A percentile compares a stretch with the other conserved stretches of the same genome.
Evolutionary conservation across 139 green algal species (phyloP).

Genomic region (Coccomyxa sp.): DNA sequence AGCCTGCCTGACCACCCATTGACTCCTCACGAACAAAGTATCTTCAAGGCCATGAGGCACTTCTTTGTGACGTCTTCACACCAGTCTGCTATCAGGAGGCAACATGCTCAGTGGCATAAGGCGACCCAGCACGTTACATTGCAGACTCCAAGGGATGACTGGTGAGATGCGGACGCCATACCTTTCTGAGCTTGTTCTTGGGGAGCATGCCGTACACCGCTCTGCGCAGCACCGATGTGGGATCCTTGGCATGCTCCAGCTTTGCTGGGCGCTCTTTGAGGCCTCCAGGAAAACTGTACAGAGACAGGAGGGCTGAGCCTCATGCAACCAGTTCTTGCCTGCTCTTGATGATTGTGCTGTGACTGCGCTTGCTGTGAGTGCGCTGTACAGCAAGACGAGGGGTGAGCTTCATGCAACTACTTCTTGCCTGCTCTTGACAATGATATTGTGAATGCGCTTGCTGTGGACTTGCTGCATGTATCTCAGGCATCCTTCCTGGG

Average conservation of each 20-base stretch:
- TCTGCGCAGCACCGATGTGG: constrained; percentile 54
- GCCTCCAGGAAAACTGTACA: constrained; percentile 62
- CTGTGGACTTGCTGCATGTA: too few species aligned
- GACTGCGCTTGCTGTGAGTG: too few species aligned
- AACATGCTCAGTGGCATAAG: too few species aligned
- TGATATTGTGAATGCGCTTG: too few species aligned
- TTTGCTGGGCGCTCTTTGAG: constrained; percentile 67
- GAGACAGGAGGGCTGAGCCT: not conserved
- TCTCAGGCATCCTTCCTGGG: not conserved
- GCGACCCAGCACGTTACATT: not conserved
- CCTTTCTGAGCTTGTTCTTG: constrained; percentile 75
- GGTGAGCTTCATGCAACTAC: not conserved
- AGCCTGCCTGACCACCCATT: too few species aligned
- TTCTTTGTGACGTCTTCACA: too few species aligned
- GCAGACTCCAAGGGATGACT: too few species aligned
- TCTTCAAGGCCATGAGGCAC: too few species aligned
- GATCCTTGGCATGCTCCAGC: constrained; percentile 54
- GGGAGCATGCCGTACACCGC: constrained; percentile 88
- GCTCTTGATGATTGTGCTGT: not conserved
- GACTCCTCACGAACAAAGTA: too few species aligned
- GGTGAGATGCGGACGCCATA: constrained; percentile 3
- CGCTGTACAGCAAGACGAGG: too few species aligned
- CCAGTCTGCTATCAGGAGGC: too few species aligned
- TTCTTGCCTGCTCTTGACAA: not conserved
- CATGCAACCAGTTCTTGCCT: not conserved